Conservation (phyloP, 2,329 filamentous ascomycete genomes). For the Penicillium paneum region DNA sequence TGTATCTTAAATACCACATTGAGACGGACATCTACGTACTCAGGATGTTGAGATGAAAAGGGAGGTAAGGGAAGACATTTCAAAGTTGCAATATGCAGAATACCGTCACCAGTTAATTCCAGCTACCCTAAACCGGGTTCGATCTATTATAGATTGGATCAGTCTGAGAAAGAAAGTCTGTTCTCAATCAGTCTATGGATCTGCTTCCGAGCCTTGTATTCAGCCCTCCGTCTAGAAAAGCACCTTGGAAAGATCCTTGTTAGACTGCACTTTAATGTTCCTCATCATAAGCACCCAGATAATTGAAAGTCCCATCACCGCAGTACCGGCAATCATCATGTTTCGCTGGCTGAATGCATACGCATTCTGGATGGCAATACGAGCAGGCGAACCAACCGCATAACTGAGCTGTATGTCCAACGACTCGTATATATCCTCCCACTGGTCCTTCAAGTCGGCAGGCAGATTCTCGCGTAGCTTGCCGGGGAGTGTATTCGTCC, state of each 20-base stretch:
- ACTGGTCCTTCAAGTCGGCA: slow-evolving; percentile 20
- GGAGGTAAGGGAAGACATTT: no score
- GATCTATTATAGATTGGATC: no score
- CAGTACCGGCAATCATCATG: slow-evolving; percentile 51
- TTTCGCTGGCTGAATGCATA: slow-evolving; percentile 51
- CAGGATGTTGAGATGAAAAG: no score
- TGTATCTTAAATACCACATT: no score
- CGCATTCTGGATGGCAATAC: slow-evolving; percentile 31
- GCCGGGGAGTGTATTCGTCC: slow-evolving; percentile 55
- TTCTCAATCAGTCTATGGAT: background rate
- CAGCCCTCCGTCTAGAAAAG: background rate
- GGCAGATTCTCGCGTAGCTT: slow-evolving; percentile 49
- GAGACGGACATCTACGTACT: no score
- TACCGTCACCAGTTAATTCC: no score
- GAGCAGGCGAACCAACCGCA: slow-evolving; percentile 24
- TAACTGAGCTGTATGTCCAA: slow-evolving; percentile 45
- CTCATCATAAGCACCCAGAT: slow-evolving; percentile 45
- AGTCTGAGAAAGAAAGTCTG: no score
- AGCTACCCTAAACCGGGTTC: no score
- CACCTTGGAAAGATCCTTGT: slow-evolving; percentile 3
- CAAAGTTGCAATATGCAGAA: no score
- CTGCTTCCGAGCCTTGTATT: background rate
- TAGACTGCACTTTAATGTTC: slow-evolving; percentile 42
- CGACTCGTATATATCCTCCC: slow-evolving; percentile 46
- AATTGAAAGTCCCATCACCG: slow-evolving; percentile 41